Percentiles rank a stretch among this genome's conserved stretches.
phyloP scores from a whole-genome alignment of 768 basidiomycete species.

The Tulasnella sp. region DNA sequence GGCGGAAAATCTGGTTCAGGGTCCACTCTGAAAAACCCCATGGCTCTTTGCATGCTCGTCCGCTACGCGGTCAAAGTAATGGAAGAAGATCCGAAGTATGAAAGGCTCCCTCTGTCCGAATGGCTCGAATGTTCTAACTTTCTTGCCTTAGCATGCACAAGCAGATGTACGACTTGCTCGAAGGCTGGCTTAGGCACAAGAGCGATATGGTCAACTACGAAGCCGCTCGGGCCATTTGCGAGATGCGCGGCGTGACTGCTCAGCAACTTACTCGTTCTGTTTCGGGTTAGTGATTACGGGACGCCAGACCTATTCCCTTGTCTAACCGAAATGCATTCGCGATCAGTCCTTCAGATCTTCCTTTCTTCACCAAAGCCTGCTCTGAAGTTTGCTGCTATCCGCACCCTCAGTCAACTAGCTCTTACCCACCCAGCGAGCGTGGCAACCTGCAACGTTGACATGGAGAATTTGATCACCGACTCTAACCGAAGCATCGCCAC shows the following conservation, averaged over 20 bases:
- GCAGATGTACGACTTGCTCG: conserved; percentile 89
- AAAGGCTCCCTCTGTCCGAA: conserved; percentile 24
- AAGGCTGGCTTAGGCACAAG: conserved; percentile 95
- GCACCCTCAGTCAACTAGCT: conserved; percentile 86
- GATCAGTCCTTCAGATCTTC: conserved; percentile 85
- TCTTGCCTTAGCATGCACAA: conserved; percentile 63
- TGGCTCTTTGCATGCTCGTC: conserved; percentile 98
- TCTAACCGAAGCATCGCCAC: conserved; percentile 94
- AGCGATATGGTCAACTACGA: conserved; percentile 99
- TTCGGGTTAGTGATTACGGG: conserved; percentile 55
- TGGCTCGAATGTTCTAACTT: conserved; percentile 12
- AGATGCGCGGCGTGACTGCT: conserved; percentile 79
- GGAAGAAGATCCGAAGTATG: conserved; percentile 98
- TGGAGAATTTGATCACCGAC: conserved; percentile 95
- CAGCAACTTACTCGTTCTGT: conserved; percentile 82
- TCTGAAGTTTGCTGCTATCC: conserved; percentile 95
- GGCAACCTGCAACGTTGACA: conserved; percentile 88
- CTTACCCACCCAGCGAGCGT: conserved; percentile 82
- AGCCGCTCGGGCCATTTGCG: conserved; percentile 94
- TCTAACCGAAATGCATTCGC: conserved; percentile 24
- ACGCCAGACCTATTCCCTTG: conserved; percentile 17
- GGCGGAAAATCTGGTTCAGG: conserved; percentile 81
- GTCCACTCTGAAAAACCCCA: conserved; percentile 85
- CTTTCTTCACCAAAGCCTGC: conserved; percentile 91
- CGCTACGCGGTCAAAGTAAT: conserved; percentile 97